Base-by-base conservation (phyloP, 1,139 yeast species). In the Taiozyma sp. region DNA sequence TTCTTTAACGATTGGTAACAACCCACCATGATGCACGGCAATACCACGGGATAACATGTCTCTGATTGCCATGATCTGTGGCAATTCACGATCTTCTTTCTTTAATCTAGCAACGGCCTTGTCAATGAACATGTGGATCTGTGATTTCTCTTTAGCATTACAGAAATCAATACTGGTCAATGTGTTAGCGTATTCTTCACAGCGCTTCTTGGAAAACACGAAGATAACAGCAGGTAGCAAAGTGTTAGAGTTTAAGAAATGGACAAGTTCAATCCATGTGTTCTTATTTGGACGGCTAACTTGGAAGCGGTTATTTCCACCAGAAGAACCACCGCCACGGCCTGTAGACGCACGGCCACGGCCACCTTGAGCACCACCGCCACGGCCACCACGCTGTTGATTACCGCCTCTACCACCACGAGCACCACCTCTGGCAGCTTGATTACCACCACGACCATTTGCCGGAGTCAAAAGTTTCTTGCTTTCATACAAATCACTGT, bases 11-110 rank as follows among this genome's bases (percentile, higher is more conserved):
- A 93, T 93, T 0, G 99, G 99, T 52, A 93, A 72, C 50, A 93
- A 71, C 2, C 99, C 99, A 65, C 98, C 97, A 69, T 93, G 99
- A 68, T 93, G 99, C 2, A 93, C 95, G 0, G 97, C 98, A 57
- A 93, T 87, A 53, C 99, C 98, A 61, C 97, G 76, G 47, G 91
- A 79, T 43, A 93, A 72, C 75, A 93, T 74, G 39, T 89, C 96
- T 57, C 96, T 76, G 53, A 91, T 78, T 58, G 87, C 82, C 51
- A 86, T 58, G 52, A 93, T 93, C 67, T 93, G 99, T 0, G 99
- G 99, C 50, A 93, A 73, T 51, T 87, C 95, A 53, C 98, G 77
- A 66, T 93, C 99, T 61, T 93, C 99, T 59, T 85, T 85, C 62
- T 88, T 88, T 66, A 93, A 77, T 50, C 99, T 77, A 0, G 93